Evolutionary conservation across 768 basidiomycete genomes (phyloP).

Genomic region (Tulasnella sp.): DNA sequence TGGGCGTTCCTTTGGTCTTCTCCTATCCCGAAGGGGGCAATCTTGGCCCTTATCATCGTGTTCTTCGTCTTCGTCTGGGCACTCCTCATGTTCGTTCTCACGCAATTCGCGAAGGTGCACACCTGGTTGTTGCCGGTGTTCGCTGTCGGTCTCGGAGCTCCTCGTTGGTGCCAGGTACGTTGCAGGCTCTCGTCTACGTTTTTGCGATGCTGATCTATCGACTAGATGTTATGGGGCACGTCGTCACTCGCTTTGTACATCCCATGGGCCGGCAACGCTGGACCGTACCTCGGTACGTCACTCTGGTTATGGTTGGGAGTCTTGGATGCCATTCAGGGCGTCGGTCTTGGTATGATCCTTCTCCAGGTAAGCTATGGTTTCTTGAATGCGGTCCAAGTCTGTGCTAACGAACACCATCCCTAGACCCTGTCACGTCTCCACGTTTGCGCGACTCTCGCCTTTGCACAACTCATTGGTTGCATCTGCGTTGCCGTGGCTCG

Average conservation of each 20-base stretch:
- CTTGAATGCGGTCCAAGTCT: neutral
- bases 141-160: slow-evolving; percentile 88
- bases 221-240: slow-evolving; percentile 86
- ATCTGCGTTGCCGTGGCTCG: slow-evolving; percentile 89
- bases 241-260: slow-evolving; percentile 89
- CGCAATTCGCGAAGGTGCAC: slow-evolving; percentile 83
- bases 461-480: slow-evolving; percentile 84
- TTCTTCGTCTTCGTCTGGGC: slow-evolving; percentile 92
- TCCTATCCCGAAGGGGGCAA: slow-evolving; percentile 74
- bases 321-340: slow-evolving; percentile 87
- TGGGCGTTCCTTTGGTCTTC: slow-evolving; percentile 92
- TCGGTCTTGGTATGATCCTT: slow-evolving; percentile 86
- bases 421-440: slow-evolving; percentile 85
- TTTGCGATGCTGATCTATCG: slow-evolving; percentile 3
- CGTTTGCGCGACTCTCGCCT: slow-evolving; percentile 86
- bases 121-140: slow-evolving; percentile 94
- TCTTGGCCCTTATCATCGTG: slow-evolving; percentile 62
- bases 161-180: slow-evolving; percentile 84
- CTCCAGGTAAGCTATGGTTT: slow-evolving; percentile 42
- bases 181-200: neutral
- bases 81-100: slow-evolving; percentile 61
- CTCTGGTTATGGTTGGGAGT: slow-evolving; percentile 96
- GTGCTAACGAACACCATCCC: neutral
- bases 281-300: slow-evolving; percentile 82
- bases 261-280: slow-evolving; percentile 80